Conservation (phyloP, 768 basidiomycete genomes). For the Russula emetica region DNA sequence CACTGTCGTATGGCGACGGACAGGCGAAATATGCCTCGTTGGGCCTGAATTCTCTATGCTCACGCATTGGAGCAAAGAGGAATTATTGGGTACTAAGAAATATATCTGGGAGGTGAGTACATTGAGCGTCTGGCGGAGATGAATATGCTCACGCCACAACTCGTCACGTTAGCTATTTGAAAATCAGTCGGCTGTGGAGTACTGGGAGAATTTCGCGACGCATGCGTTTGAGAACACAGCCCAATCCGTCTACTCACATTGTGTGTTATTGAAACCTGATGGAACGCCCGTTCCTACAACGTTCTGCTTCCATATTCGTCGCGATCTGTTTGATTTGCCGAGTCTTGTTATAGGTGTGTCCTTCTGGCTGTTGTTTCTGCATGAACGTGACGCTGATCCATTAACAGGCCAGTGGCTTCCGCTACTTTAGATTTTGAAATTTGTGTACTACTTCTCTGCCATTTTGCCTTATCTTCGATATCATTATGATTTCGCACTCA, state of each 20-base stretch:
- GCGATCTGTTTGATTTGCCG: conserved; percentile 88
- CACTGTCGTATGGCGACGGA: conserved; percentile 95
- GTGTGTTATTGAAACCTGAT: conserved; percentile 79
- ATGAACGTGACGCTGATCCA: not conserved
- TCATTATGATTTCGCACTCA: conserved; percentile 21
- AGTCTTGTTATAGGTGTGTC: conserved; percentile 79
- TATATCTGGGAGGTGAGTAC: conserved; percentile 63
- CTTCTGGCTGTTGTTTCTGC: not conserved
- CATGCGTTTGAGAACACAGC: conserved; percentile 98
- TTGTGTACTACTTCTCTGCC: not conserved
- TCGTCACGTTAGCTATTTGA: conserved; percentile 68
- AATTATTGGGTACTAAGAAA: conserved; percentile 57
- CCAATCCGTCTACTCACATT: conserved; percentile 91
- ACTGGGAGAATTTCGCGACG: conserved; percentile 94
- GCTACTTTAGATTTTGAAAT: conserved; percentile 47
- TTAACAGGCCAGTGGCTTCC: conserved; percentile 81
- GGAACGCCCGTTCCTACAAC: conserved; percentile 85
- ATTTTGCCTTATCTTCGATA: conserved; percentile 1
- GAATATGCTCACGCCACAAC: conserved; percentile 9
- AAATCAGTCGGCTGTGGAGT: conserved; percentile 91
- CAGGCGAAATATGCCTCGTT: conserved; percentile 95
- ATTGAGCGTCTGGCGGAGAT: not conserved
- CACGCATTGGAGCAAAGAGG: conserved; percentile 85
- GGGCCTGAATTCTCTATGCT: conserved; percentile 95
- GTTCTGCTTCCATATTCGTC: conserved; percentile 92